A percentile compares a stretch with the other conserved stretches of the same genome.
phyloP scores from a whole-genome alignment of 805 yeast species.

The Wickerhamiella slavikovae region DNA sequence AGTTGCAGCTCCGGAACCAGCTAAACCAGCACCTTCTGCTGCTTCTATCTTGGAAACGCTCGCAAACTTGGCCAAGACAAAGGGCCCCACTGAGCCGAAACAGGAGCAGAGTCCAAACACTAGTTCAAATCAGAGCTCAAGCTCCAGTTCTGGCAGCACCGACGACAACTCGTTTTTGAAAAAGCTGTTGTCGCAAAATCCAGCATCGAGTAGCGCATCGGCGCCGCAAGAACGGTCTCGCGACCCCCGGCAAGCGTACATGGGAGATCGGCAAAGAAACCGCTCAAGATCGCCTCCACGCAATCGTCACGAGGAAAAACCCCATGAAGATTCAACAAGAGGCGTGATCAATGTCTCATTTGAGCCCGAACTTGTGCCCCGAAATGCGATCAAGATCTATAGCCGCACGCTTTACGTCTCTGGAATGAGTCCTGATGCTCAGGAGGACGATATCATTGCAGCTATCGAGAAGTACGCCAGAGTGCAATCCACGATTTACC shows the following conservation, averaged over 20 bases:
- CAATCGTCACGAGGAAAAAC: too few relatives aligned
- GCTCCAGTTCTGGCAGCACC: constrained; percentile 2
- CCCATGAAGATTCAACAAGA: constrained; percentile 4
- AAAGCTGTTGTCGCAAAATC: constrained; percentile 7
- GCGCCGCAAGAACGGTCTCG: constrained; percentile 6
- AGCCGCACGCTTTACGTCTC: constrained; percentile 89
- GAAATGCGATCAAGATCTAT: constrained; percentile 60
- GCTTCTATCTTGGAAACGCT: constrained; percentile 49
- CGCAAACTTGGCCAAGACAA: constrained; percentile 32
- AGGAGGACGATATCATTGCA: constrained; percentile 46
- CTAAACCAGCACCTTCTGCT: constrained; percentile 25
- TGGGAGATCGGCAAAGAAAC: neutral
- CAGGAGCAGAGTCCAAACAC: constrained; percentile 4
- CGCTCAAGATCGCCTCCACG: constrained; percentile 12
- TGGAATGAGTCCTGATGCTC: constrained; percentile 73
- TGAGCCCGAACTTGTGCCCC: constrained; percentile 45
- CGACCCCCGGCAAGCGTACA: constrained; percentile 3
- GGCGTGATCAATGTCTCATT: constrained; percentile 25
- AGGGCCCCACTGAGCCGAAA: constrained; percentile 18
- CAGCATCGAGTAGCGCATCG: neutral
- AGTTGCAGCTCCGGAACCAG: constrained; percentile 8
- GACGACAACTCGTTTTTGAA: constrained; percentile 4
- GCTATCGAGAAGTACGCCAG: constrained; percentile 71
- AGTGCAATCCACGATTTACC: constrained; percentile 76
- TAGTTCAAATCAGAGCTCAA: neutral